A percentile compares a stretch with the other conserved stretches of the same genome.
Evolutionary conservation across 2,329 filamentous ascomycete species (phyloP).

Genomic region (Malbranchea zuffiana): DNA sequence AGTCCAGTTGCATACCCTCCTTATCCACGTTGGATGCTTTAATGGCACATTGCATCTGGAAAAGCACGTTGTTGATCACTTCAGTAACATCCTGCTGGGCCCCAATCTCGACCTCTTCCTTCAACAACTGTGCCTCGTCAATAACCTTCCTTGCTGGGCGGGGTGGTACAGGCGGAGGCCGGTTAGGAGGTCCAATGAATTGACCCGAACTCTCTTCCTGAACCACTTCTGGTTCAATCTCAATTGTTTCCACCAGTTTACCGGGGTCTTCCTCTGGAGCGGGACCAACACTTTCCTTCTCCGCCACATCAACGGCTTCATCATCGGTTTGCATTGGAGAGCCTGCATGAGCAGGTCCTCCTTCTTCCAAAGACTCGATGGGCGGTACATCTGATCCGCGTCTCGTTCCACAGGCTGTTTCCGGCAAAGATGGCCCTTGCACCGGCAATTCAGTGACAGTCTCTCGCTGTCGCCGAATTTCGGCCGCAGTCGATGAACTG

Average conservation of each 20-base stretch:
- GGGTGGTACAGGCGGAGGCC: constrained; percentile 51
- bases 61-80: constrained; percentile 85
- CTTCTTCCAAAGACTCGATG: constrained; percentile 10
- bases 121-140: constrained; percentile 27
- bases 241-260: background rate
- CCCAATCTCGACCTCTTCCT: constrained; percentile 46
- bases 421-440: constrained; percentile 37
- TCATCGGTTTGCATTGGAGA: background rate
- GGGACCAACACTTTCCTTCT: constrained; percentile 4
- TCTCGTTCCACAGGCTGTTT: constrained; percentile 20
- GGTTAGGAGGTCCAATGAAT: constrained; percentile 30
- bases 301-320: background rate
- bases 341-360: background rate
- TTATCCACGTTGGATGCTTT: constrained; percentile 54
- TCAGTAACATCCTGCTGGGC: constrained; percentile 93
- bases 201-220: constrained; percentile 2
- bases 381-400: constrained; percentile 1
- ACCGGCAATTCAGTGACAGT: constrained; percentile 31
- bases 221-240: background rate
- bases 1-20: constrained; percentile 68
- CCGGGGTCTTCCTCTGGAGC: background rate
- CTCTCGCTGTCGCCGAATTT: constrained; percentile 39
- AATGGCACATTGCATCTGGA: constrained; percentile 82
- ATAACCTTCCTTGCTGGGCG: constrained; percentile 32
- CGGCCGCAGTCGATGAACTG: constrained; percentile 45